Evolutionary conservation across 1,284 basidiomycete genomes (phyloP), one percentile per base, ranked within the genome.

Genomic region (Tilletiaria anomala): DNA sequence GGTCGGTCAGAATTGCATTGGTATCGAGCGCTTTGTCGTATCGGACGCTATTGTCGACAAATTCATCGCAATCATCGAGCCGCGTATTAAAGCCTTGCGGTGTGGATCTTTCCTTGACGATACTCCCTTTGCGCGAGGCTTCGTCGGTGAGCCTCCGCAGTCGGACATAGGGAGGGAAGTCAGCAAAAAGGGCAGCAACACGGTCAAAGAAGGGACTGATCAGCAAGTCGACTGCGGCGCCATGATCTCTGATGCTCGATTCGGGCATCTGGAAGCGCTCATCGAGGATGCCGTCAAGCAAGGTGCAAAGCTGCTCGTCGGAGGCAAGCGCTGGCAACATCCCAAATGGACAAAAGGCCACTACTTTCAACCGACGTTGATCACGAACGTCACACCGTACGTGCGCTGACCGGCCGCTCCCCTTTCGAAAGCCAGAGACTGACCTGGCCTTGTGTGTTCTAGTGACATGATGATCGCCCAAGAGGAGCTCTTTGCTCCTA

Each of bases 1-100:
- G 48, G 76, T 76, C 32, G 91, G 91, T 14, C 91, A 96, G 70
- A 96, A 96, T 66, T 97, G 91, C 65, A 91, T 93, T 53, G 88
- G 39, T 11, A 29, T 40, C 32, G 39, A 40, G 32, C 24, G 38
- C 11, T 39, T 94, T 51, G 76, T 96, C 35, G 85, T 96, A 23
- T 84, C 86, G 54, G 65, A 71, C 0, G 73, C 73, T 0, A 79
- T 85, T 53, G 80, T 87, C 53, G 75, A 82, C 22, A 73, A 78
- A 5, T 76, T 97, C 39, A 74, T 81, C 51, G 70, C 16, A 12
- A 32, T 48, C 5, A 35, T 56, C 15, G 33, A 43, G 20, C 50
- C 56, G 2, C 48, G 60, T 6, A 55, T 65, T n/a, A 34, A 41
- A 6, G 44, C 37, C 3, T 42, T 66, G 31, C 47, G 47, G 24